Base-by-base conservation (phyloP, 2,329 filamentous ascomycete species). In the Xylaria sp. region DNA sequence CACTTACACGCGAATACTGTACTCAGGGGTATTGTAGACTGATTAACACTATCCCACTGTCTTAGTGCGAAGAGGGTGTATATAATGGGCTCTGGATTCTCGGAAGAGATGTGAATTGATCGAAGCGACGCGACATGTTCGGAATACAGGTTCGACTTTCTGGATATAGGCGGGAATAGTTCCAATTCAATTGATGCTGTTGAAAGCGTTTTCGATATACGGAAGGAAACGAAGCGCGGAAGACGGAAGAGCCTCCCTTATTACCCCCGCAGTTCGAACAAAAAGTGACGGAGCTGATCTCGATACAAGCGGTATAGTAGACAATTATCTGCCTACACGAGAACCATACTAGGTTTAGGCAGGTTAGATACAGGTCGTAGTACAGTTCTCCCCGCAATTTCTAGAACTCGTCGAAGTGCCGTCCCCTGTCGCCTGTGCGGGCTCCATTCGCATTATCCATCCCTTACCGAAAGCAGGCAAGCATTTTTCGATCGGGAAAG, bases 351-450 rank as follows among this genome's bases (percentile, higher is more conserved):
- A 10, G n/a, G 46, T 48, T 36, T 48, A 48, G 18, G 33, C 31
- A 55, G 33, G 33, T 36, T 36, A 36, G 33, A 10, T 36, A 10
- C 2, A 2, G 9, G 33, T 36, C 9, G 33, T 36, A 36, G 28
- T n/a, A 55, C 28, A 31, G 28, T 5, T 1, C 39, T 39, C 51
- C 68, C 60, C 64, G 49, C 60, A 64, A 54, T 67, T 57, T 57
- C 59, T 36, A 60, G 56, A 64, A 33, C 36, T 48, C 18, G 41
- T 54, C 41, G 20, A 70, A 70, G 61, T 70, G 68, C 68, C 68
- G 68, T 59, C 64, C 64, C 68, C 68, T 70, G 68, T 64, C 56
- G 23, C 43, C n/a, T 23, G 20, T 49, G 60, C 62, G 55, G 61
- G 61, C 39, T 49, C 8, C n/a, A 56, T 51, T 55, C 57, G 18